Evolutionary conservation across 179 eudicot species (phyloP).

Genomic region (Camellia oleifera): DNA sequence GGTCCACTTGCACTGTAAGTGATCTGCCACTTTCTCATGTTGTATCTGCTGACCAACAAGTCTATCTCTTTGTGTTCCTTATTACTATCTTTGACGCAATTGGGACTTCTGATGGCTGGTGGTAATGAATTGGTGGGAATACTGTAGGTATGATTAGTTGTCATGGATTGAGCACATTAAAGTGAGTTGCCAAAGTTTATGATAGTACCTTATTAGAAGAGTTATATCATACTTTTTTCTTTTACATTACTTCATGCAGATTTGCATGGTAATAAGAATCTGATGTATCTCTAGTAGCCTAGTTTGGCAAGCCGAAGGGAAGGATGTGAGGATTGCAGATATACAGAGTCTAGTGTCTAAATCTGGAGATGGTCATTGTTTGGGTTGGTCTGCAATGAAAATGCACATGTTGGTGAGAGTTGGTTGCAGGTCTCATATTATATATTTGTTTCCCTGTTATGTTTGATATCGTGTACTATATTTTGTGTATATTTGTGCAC

Average conservation of each 20-base stretch:
- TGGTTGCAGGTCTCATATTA: neutral
- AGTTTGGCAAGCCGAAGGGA: slow-evolving; percentile 6
- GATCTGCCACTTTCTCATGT: slow-evolving; percentile 3
- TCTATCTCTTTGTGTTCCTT: neutral
- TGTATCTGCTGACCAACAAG: neutral
- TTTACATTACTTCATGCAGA: neutral
- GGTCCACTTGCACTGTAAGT: slow-evolving; percentile 93
- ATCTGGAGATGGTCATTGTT: too few relatives aligned
- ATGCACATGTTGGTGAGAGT: too few relatives aligned
- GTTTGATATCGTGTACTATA: neutral
- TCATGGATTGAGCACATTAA: neutral
- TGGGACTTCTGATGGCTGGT: neutral
- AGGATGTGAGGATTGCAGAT: neutral
- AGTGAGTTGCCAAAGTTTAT: neutral
- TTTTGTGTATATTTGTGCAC: neutral
- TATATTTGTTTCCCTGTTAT: neutral
- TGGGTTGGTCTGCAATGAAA: too few relatives aligned
- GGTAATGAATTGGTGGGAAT: neutral
- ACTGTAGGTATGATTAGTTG: neutral
- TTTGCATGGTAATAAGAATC: neutral
- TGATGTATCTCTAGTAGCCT: neutral
- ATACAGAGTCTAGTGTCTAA: too few relatives aligned
- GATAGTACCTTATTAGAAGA: neutral
- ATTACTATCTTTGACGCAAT: neutral
- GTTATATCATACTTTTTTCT: neutral